Base-by-base conservation (phyloP, 2,329 filamentous ascomycete genomes). In the Endoconidiophora polonica region DNA sequence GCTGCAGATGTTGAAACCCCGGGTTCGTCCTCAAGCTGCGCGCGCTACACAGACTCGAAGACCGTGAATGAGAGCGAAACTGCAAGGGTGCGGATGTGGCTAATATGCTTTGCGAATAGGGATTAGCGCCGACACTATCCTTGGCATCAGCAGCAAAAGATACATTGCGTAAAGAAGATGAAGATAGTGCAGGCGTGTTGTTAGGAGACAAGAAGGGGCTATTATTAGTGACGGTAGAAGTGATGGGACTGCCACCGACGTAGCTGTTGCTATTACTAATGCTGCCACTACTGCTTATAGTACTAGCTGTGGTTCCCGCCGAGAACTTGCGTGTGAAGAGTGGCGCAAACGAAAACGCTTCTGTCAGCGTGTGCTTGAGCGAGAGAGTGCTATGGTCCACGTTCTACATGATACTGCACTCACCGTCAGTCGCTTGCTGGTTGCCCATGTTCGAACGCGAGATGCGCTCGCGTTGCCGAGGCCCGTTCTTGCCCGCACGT, bases 371-470 rank as follows among this genome's bases (percentile, higher is more conserved):
- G 10, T 50, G 20, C 20, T 36, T 45, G 38, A 45, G 36, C 43
- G 48, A 40, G 39, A 36, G n/a, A 20, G 46, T 49, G 46, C 43
- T 49, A 37, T 49, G 44, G 22, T 52, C 46, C 51, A 49, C 47
- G 43, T 52, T 52, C 51, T 52, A 52, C 51, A 52, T 52, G 51
- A 52, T 42, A 49, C 51, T 52, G 16, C 51, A 52, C 51, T 52
- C 51, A 42, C 51, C 51, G 38, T 52, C 51, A 18, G 46, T 48
- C 23, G 46, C 48, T 29, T 52, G 51, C 20, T 90, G 82, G 62
- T 80, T 83, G 59, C 82, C 82, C 50, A 85, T 78, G 56, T 86
- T 84, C 56, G 81, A 90, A 52, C 90, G 76, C 6, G 83, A 88
- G 54, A 95, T 77, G 50, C 81, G 78, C 59, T 88, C 85, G 49